Conservation (phyloP, 2,329 filamentous ascomycete genomes). For the Colletotrichum aenigma region DNA sequence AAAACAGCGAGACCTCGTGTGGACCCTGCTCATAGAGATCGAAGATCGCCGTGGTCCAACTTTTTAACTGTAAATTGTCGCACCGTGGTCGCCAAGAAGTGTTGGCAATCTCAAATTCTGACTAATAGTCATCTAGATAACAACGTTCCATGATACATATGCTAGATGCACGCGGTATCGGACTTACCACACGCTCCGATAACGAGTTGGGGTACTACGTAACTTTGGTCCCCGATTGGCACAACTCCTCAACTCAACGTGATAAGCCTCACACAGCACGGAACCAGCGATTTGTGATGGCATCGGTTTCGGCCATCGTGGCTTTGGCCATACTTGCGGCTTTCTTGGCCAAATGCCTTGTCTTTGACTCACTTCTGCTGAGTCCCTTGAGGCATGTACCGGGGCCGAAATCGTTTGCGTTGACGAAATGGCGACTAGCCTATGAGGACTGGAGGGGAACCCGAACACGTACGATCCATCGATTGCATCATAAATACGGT, state of each 20-base stretch:
- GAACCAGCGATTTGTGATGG: neutral
- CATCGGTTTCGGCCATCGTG: neutral
- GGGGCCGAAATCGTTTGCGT: neutral
- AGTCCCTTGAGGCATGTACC: neutral
- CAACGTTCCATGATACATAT: neutral
- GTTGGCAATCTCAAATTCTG: neutral
- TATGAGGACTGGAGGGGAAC: neutral
- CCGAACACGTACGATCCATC: neutral
- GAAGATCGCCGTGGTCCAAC: rapidly evolving
- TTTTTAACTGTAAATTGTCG: neutral
- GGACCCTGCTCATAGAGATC: rapidly evolving
- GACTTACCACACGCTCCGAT: neutral
- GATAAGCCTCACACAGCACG: neutral
- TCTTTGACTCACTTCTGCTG: neutral
- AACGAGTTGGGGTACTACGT: neutral
- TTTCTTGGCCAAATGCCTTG: neutral
- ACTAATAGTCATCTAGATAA: neutral
- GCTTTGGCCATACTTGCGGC: neutral
- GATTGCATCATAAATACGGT: neutral
- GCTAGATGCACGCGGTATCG: neutral
- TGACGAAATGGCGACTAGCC: neutral
- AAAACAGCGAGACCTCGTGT: rapidly evolving
- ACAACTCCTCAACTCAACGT: neutral
- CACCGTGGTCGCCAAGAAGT: rapidly evolving
- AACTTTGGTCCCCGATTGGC: neutral